phyloP scores from a whole-genome alignment of 139 green algal species.

The Chlamydomonas sphaeroides region DNA sequence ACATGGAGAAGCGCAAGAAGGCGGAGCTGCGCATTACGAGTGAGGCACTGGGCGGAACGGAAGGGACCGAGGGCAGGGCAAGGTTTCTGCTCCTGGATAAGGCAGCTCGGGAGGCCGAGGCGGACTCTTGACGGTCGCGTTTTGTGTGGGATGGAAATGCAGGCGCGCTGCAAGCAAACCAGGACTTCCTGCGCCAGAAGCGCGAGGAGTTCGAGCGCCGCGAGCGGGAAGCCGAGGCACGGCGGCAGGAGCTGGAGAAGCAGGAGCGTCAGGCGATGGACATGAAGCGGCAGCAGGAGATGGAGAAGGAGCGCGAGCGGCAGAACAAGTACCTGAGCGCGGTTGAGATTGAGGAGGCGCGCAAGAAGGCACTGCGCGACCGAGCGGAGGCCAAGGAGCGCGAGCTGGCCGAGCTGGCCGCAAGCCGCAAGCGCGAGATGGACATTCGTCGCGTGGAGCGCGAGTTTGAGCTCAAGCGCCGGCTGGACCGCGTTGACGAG shows the following conservation, averaged over 20 bases:
- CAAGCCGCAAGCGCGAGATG: slow-evolving; percentile 66
- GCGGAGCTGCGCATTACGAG: slow-evolving; percentile 76
- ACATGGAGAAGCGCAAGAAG: slow-evolving; percentile 69
- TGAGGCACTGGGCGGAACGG: slow-evolving; percentile 21
- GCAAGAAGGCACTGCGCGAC: slow-evolving; percentile 63
- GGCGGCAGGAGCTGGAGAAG: slow-evolving; percentile 43
- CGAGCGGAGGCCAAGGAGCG: slow-evolving; percentile 75
- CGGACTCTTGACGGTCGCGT: too few species aligned
- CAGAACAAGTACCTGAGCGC: slow-evolving; percentile 65
- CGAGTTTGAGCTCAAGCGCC: slow-evolving; percentile 66
- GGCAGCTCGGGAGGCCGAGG: too few species aligned
- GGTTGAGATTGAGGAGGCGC: slow-evolving; percentile 57
- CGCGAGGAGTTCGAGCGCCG: slow-evolving; percentile 58
- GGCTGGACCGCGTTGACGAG: slow-evolving; percentile 71
- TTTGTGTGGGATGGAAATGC: too few species aligned
- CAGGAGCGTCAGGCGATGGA: slow-evolving; percentile 37
- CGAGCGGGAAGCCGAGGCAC: slow-evolving; percentile 50
- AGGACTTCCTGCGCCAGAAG: slow-evolving; percentile 60
- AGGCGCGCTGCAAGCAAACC: slow-evolving; percentile 57
- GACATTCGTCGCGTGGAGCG: slow-evolving; percentile 62
- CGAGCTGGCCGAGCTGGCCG: slow-evolving; percentile 65
- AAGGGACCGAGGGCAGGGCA: neutral
- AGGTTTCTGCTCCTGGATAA: too few species aligned
- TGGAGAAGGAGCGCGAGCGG: slow-evolving; percentile 47
- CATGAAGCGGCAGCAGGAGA: slow-evolving; percentile 45